Base-by-base conservation (phyloP, 78 protist genomes). In the Dictyostelium firmibasis region DNA sequence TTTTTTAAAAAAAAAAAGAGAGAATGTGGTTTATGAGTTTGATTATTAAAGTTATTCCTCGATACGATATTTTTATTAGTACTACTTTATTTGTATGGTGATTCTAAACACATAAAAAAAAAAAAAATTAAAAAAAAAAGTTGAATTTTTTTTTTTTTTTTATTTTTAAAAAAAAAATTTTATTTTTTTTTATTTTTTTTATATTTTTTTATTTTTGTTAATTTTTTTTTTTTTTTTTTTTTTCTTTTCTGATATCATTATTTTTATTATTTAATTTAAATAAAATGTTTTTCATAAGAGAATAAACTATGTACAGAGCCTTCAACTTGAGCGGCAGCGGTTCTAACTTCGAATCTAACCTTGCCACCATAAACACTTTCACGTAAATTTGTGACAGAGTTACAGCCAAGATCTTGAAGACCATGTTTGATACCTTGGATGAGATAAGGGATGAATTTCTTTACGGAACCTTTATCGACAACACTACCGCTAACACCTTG, bases 401-500 rank as follows among this genome's bases (percentile, higher is more conserved):
- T 25, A 20, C 62, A 81, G 3, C 99, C 99, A 53, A 98, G 70
- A 91, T 98, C 99, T 91, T 98, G 99, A 38, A 92, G 89, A 60
- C 98, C 96, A 93, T 96, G 98, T 92, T 97, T 69, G n/a, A 98
- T 72, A 70, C 97, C 97, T 11, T 91, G 93, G 16, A 95, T n/a
- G 33, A 97, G 57, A 81, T 95, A 85, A 31, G 93, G 93, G 10
- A 97, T 81, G 67, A 95, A 82, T 27, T 85, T 81, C 70, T 77
- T 79, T 16, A 95, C 83, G 5, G 97, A 91, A 74, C 99, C 99
- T 96, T 97, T 97, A 85, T 98, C 98, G 38, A 67, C 95, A 11
- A 98, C 98, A n/a, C 93, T 29, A 60, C 99, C 99, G 4, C 93
- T 29, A 33, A 98, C 98, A 62, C 99, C 99, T 96, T 98, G 98